Conservation (phyloP, 441 rosid genomes). For the Pelargonium fulgidum region DNA sequence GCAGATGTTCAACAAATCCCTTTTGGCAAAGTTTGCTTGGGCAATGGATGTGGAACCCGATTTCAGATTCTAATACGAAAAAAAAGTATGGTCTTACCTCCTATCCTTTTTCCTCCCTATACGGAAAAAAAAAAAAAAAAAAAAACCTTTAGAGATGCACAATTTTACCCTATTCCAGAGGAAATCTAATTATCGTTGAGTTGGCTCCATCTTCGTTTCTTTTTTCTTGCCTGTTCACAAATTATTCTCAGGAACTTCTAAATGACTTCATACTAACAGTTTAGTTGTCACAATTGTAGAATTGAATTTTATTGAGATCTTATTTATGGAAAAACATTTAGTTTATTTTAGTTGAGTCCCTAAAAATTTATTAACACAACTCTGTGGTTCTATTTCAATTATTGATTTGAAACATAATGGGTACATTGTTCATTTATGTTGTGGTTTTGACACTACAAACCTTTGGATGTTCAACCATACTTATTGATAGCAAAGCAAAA, state of each 20-base stretch:
- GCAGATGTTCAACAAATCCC: slow-evolving; percentile 95
- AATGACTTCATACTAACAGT: slow-evolving; percentile 4
- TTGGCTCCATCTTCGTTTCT: not conserved
- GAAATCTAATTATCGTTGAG: slow-evolving; percentile 2
- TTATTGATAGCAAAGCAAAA: no score
- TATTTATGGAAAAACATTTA: no score
- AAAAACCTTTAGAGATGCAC: not conserved
- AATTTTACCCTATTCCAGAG: not conserved
- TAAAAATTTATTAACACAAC: no score
- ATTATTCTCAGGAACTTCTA: not conserved
- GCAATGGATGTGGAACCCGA: slow-evolving; percentile 97
- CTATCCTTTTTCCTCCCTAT: not conserved
- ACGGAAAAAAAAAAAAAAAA: not conserved
- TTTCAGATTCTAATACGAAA: slow-evolving; percentile 69
- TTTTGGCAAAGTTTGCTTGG: slow-evolving; percentile 93
- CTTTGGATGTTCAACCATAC: no score
- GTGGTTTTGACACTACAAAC: no score
- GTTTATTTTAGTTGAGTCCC: no score
- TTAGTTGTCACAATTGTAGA: not conserved
- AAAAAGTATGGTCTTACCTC: not conserved
- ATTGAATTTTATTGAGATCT: not conserved
- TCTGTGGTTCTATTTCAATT: no score
- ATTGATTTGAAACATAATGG: no score
- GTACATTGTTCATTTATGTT: no score
- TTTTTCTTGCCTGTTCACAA: not conserved